Base-by-base conservation (phyloP, 441 rosid species). In the Hura crepitans region DNA sequence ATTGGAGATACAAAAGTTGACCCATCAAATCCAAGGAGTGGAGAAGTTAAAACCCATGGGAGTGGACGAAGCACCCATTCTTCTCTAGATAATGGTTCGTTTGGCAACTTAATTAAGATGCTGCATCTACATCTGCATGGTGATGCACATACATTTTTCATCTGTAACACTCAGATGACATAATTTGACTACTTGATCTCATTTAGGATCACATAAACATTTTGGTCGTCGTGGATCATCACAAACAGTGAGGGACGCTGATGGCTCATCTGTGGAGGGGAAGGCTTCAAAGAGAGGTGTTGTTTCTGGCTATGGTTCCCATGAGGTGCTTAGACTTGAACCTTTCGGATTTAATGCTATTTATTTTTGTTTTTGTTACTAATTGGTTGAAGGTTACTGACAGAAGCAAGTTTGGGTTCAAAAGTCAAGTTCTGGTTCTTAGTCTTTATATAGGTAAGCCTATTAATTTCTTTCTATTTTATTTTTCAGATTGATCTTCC, bases 361-460 rank as follows among this genome's bases (percentile, higher is more conserved):
- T 42, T 33, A 4, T 31, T 54, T 35, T 30, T 43, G 18, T 14
- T 46, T 43, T 22, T 13, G 39, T 42, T 23, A 33, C 70, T 59
- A 27, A 60, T 43, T 31, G 5, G 50, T 49, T 57, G 33, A 72
- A 23, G n/a, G 7, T 69, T 72, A 66, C 79, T 69, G 62, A 64
- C 88, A 89, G 91, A 89, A 89, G 82, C 94, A 86, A 81, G 88
- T 89, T 46, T 89, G 94, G 94, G 86, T 89, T 78, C 91, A 89
- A 79, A 89, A 89, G 81, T 82, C 91, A 23, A 79, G 84, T 75
- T 84, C 89, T 59, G 89, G 91, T 70, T 79, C 91, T 75, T 89
- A 86, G 79, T 55, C 64, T 59, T 63, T 42, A 65, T 70, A 72
- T 63, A 58, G 82, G 88, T 80, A 77, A 62, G 72, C 22, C 33